Conservation (phyloP, 345 rosid species). For the Abelmoschus esculentus region DNA sequence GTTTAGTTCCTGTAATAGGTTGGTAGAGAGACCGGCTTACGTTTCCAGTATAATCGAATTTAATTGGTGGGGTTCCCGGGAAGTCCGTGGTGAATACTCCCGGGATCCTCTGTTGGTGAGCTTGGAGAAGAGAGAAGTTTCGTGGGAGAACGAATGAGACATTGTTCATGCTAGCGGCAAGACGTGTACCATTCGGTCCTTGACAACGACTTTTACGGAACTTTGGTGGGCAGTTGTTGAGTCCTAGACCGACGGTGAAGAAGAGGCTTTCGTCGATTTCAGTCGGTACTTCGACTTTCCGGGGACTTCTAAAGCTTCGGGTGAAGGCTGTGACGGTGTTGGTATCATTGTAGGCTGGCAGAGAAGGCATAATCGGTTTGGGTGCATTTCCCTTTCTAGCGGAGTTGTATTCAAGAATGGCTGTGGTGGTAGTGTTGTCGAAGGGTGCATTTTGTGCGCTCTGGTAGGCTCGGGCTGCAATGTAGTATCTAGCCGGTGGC, state of each 20-base stretch:
- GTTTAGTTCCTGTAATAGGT: constrained; percentile 55
- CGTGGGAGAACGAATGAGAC: constrained; percentile 69
- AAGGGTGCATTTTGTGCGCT: constrained; percentile 71
- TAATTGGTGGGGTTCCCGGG: constrained; percentile 56
- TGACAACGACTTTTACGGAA: constrained; percentile 44
- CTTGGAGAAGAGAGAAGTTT: constrained; percentile 63
- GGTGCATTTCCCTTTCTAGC: constrained; percentile 28
- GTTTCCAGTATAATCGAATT: constrained; percentile 77
- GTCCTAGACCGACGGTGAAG: constrained; percentile 71
- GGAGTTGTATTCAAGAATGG: constrained; percentile 75
- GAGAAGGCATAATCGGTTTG: constrained; percentile 40
- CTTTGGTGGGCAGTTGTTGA: constrained; percentile 56
- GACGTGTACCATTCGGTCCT: constrained; percentile 82
- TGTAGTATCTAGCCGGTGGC: constrained; percentile 58
- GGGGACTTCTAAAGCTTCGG: constrained; percentile 38
- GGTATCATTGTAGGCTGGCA: constrained; percentile 79
- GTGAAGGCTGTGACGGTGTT: constrained; percentile 58
- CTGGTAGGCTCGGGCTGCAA: constrained; percentile 73
- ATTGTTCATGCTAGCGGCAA: constrained; percentile 83
- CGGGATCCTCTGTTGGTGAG: constrained; percentile 49
- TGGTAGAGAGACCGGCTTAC: constrained; percentile 67
- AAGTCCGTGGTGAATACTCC: constrained; percentile 83
- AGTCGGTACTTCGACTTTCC: constrained; percentile 53
- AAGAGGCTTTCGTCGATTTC: constrained; percentile 59
- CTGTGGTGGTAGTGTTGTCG: constrained; percentile 83